Conservation (phyloP, 1,284 basidiomycete genomes). For the Sporisorium reilianum region DNA sequence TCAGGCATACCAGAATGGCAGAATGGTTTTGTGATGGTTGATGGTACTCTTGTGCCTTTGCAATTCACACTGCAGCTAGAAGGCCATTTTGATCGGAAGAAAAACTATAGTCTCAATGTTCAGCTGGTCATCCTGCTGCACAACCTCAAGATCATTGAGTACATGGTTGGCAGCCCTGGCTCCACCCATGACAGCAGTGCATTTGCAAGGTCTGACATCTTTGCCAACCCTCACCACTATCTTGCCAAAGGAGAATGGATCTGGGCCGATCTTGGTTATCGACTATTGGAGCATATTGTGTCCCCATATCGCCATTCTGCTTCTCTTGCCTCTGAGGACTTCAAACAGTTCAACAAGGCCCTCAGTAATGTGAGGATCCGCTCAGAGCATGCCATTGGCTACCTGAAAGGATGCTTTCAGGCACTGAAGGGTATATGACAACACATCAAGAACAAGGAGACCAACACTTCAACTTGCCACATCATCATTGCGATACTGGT, state of each 20-base stretch:
- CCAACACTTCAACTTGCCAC: too few relatives aligned
- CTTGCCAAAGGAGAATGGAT: background rate
- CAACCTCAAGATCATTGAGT: background rate
- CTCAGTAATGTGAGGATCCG: slow-evolving; percentile 2
- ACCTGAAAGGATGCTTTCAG: slow-evolving; percentile 4
- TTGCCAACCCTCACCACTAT: background rate
- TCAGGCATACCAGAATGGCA: background rate
- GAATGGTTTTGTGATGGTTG: background rate
- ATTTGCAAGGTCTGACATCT: background rate
- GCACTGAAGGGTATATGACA: background rate
- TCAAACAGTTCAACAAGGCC: background rate
- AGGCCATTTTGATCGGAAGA: slow-evolving; percentile 1
- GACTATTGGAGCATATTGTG: background rate
- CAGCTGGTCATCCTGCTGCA: background rate
- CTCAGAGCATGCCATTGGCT: slow-evolving; percentile 7
- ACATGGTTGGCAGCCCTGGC: background rate
- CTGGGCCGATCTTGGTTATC: background rate
- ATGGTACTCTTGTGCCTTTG: background rate
- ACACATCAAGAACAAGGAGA: background rate
- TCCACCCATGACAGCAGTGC: background rate
- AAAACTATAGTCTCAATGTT: slow-evolving; percentile 1
- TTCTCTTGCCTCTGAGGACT: background rate
- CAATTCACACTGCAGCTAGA: background rate
- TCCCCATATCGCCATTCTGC: background rate
- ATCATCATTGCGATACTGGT: slow-evolving; percentile 1